Conservation (phyloP, 2,329 filamentous ascomycete genomes). For the Reticulascus tulasneorum region DNA sequence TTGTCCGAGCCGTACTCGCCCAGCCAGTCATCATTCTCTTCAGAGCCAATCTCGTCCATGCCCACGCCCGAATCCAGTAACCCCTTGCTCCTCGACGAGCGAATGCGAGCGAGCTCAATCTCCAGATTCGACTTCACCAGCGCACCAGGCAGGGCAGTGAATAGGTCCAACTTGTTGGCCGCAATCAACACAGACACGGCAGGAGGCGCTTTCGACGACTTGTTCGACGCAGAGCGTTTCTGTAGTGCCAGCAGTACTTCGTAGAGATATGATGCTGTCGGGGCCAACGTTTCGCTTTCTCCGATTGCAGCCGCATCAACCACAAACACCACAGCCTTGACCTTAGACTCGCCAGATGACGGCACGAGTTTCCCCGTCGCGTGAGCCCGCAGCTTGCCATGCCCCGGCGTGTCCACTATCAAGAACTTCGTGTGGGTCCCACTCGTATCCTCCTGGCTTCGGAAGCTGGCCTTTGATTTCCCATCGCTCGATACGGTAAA, state of each 20-base stretch:
- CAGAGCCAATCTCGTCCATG: slow-evolving; percentile 53
- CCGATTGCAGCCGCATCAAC: slow-evolving; percentile 75
- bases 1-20: slow-evolving; percentile 73
- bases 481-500: slow-evolving; percentile 49
- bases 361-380: slow-evolving; percentile 50
- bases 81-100: slow-evolving; percentile 73
- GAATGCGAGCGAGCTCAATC: slow-evolving; percentile 73
- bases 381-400: slow-evolving; percentile 82
- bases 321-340: slow-evolving; percentile 77
- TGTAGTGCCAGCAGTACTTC: slow-evolving; percentile 83
- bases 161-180: slow-evolving; percentile 93
- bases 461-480: slow-evolving; percentile 39
- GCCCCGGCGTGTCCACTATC: slow-evolving; percentile 86
- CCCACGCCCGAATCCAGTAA: slow-evolving; percentile 78
- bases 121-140: slow-evolving; percentile 75
- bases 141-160: slow-evolving; percentile 79
- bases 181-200: slow-evolving; percentile 73
- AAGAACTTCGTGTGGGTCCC: slow-evolving; percentile 65
- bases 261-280: slow-evolving; percentile 81
- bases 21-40: slow-evolving; percentile 79
- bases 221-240: slow-evolving; percentile 58
- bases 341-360: slow-evolving; percentile 34
- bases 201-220: slow-evolving; percentile 32
- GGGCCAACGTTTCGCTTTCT: slow-evolving; percentile 57
- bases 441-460: slow-evolving; percentile 27